Evolutionary conservation across 495 filamentous ascomycete species (phyloP), one percentile per base, ranked within the genome.

Genomic region (Daldinia decipiens): DNA sequence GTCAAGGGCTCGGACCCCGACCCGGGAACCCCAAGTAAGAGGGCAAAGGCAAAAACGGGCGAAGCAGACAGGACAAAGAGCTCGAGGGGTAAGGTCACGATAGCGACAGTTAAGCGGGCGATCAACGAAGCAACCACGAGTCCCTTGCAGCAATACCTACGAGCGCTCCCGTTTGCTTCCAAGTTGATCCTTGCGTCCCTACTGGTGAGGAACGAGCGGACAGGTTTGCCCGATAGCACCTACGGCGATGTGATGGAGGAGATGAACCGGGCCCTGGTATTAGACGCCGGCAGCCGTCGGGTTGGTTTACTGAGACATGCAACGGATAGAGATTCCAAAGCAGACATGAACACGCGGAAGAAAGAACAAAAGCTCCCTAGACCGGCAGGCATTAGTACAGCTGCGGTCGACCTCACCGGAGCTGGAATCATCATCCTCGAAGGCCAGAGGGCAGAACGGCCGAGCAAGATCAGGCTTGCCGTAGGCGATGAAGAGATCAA

Each of bases 111-210:
- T 72, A 97, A 97, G 73, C 87, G 92, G 77, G 95, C 95, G 17
- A 98, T 99, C 77, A 90, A 91, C 73, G 96, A 99, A 81, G 93
- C 94, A 0, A 98, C 95, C 0, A 93, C 91, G 1, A 97, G 90
- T 65, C 95, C 96, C 1, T 81, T 99, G 45, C 95, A 98, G 75
- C 91, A 92, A 77, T 93, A 91, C 63, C 86, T 99, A 27, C 90
- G 93, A 50, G 83, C 87, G 12, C 87, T 97, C 13, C 92, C 96
- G 3, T 86, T 97, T 32, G 84, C 90, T 12, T 87, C 90, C 4
- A 97, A 97, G 67, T 80, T 98, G 29, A 91, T 97, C 67, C 87
- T 99, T 11, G 88, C 93, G 0, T 92, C 94, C 4, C 80, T 98
- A 6, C 74, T 97, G 13, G 87, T 90, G 27, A 87, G 93, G 13